Percentiles rank a stretch among this genome's conserved stretches.
Conservation (phyloP, 352 stramenopile genomes). For the Phytopythium litorale region DNA sequence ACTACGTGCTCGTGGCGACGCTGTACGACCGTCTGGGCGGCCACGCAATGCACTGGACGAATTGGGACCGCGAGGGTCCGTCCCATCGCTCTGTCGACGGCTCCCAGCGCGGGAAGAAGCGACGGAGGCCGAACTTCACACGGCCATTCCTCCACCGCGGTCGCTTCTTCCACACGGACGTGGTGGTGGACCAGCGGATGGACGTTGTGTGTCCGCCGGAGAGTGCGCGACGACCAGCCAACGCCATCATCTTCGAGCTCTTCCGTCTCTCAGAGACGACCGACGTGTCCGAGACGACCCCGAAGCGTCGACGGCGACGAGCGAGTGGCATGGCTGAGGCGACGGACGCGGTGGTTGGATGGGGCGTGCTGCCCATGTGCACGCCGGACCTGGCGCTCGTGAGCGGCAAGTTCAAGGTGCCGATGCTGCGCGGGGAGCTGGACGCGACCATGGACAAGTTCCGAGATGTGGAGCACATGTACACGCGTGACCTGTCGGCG, state of each 20-base stretch:
- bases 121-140: conserved; percentile 52
- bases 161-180: conserved; percentile 81
- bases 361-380: conserved; percentile 73
- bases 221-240: conserved; percentile 47
- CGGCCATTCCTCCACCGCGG: conserved; percentile 73
- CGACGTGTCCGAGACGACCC: not conserved
- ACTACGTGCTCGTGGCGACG: conserved; percentile 81
- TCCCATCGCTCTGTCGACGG: conserved; percentile 1
- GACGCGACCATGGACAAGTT: conserved; percentile 79
- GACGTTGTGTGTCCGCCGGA: conserved; percentile 75
- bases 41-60: conserved; percentile 69
- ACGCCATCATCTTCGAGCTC: conserved; percentile 52
- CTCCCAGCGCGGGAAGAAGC: not conserved
- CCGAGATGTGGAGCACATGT: conserved; percentile 63
- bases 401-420: conserved; percentile 80
- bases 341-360: conserved; percentile 76
- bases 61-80: conserved; percentile 42
- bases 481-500: conserved; percentile 58
- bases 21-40: conserved; percentile 86
- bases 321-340: conserved; percentile 4
- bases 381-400: conserved; percentile 60
- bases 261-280: conserved; percentile 22
- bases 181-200: conserved; percentile 74
- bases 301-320: conserved; percentile 7
- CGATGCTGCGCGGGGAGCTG: conserved; percentile 79